Percentiles rank a stretch among this genome's conserved stretches.
Evolutionary conservation across 352 stramenopile species (phyloP).

Genomic region (Pilasporangium apinafurcum): DNA sequence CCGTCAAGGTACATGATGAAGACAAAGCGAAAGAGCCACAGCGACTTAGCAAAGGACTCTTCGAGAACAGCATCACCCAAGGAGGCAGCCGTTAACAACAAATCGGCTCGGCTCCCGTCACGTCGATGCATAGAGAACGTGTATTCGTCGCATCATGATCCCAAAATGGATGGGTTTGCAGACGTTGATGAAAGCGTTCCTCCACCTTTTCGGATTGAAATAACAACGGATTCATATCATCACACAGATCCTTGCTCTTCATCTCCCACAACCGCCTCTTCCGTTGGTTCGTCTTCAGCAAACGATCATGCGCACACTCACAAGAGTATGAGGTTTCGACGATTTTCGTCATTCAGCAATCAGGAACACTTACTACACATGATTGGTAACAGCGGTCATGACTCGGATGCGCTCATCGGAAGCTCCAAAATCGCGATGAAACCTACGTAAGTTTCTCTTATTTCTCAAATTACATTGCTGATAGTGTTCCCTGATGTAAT

Average conservation of each 20-base stretch:
- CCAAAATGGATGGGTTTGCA: conserved; percentile 71
- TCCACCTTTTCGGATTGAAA: conserved; percentile 73
- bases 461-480: not conserved
- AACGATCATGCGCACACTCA: not conserved
- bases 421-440: conserved; percentile 1
- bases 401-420: not conserved
- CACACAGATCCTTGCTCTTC: not conserved
- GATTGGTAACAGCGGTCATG: not conserved
- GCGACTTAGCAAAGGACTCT: not conserved
- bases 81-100: not conserved
- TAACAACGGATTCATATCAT: conserved; percentile 44
- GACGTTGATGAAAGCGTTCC: conserved; percentile 77
- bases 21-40: conserved; percentile 17
- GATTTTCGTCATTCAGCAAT: conserved; percentile 35
- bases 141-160: conserved; percentile 53
- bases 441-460: conserved; percentile 1
- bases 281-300: not conserved
- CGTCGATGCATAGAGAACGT: conserved; percentile 31
- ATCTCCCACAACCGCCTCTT: no score
- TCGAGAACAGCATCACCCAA: not conserved
- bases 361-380: conserved; percentile 21
- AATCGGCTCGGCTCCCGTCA: conserved; percentile 12
- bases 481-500: not conserved
- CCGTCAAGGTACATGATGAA: conserved; percentile 80
- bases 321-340: conserved; percentile 15